Evolutionary conservation across 2,329 filamentous ascomycete genomes (phyloP).

Genomic region (Macrophomina phaseolina): DNA sequence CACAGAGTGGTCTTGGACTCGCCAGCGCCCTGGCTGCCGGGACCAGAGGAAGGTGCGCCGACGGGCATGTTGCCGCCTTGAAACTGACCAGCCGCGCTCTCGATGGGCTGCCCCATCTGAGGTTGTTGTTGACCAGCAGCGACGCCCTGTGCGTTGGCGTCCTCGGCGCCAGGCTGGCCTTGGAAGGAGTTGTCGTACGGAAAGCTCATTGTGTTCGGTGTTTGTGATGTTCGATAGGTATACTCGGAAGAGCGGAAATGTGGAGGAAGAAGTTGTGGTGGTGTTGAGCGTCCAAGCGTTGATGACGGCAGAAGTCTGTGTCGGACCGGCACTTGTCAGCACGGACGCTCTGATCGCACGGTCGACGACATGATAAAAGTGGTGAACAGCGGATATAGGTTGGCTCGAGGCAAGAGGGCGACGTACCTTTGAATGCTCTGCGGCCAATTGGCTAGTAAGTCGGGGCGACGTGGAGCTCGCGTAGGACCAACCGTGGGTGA

Average conservation of each 20-base stretch:
- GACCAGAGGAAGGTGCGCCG: constrained; percentile 46
- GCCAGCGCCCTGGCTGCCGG: constrained; percentile 44
- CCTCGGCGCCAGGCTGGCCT: constrained; percentile 61
- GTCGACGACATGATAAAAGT: constrained; percentile 18
- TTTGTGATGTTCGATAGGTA: constrained; percentile 19
- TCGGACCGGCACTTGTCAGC: constrained; percentile 26
- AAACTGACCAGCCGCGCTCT: constrained; percentile 58
- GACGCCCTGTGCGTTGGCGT: constrained; percentile 59
- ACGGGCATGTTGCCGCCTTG: constrained; percentile 53
- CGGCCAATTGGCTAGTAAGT: constrained; percentile 22
- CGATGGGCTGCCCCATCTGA: constrained; percentile 63
- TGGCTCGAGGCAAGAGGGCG: constrained; percentile 31
- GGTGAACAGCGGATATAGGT: constrained; percentile 7
- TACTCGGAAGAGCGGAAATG: constrained; percentile 27
- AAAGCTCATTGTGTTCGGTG: constrained; percentile 64
- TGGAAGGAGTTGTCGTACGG: constrained; percentile 69
- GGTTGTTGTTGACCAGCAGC: constrained; percentile 51
- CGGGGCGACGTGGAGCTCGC: constrained; percentile 9
- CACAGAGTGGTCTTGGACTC: constrained; percentile 60
- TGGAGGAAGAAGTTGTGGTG: constrained; percentile 20
- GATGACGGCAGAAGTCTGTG: constrained; percentile 27
- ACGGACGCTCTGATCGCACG: constrained; percentile 27
- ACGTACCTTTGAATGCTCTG: constrained; percentile 21
- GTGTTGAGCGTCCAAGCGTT: constrained; percentile 26
- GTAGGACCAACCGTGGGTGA: constrained; percentile 12